Evolutionary conservation across 805 yeast species (phyloP), one percentile per base, ranked within the genome.

Genomic region (Barnettozyma sucrosica): DNA sequence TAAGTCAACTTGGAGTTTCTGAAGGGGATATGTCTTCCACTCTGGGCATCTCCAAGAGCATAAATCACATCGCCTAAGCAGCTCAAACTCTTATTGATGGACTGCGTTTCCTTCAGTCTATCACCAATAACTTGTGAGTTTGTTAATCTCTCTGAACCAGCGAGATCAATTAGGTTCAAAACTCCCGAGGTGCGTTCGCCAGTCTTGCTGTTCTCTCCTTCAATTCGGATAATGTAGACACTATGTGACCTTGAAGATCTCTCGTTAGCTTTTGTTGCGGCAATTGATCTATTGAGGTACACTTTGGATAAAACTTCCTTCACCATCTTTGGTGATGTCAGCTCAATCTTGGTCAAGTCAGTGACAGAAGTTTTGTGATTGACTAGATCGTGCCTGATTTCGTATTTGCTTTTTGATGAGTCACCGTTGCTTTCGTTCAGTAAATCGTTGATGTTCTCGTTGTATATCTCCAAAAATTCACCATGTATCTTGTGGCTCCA

Each of bases 1-100:
- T 87, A 87, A 0, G 99, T 92, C 59, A 92, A 75, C 62, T 93
- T 93, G 8, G 97, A 89, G 65, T 93, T 97, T 61, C 99, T 72
- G 67, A 89, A 93, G 0, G 99, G 99, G 18, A 93, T 78, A 63
- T 93, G 98, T 41, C 66, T 63, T 16, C 51, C 41, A 41, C 54
- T 44, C 20, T 48, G 51, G 1, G 52, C 37, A 76, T 61, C 92
- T 1, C 80, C 79, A 36, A 89, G 69, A 0, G 92, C 80, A 55
- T 77, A 74, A 9, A 92, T 90, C 2, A 92, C 99, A 65, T 89
- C 96, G 3, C 97, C 96, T 16, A 92, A 71, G 47, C 90, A 77
- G 53, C 97, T 86, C 42, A 92, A 71, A 7, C 97, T 89, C 63
- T 81, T 85, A 66, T 92, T 92, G 49, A 92, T 92, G 8, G 89